A percentile compares a stretch with the other conserved stretches of the same genome.
These are phyloP conservation scores for Trichomonascaceae sp. DNA, from an alignment of 1,139 yeast genomes.

Conservation along the genomic window DNA sequence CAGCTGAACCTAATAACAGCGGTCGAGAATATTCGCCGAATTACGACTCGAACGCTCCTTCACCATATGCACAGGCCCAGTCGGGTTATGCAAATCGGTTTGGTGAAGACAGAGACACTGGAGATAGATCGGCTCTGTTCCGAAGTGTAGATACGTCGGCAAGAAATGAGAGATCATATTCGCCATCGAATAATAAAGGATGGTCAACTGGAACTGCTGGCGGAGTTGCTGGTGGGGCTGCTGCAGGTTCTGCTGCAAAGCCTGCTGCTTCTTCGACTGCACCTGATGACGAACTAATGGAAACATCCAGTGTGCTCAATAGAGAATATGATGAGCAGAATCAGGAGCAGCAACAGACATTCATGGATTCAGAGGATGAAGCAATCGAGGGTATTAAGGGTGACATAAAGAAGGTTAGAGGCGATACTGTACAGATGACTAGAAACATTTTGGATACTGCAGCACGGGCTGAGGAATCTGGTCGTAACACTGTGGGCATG, in stretches of 20 bases:
- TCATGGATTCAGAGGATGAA: conserved; percentile 53
- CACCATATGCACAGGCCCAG: conserved; percentile 27
- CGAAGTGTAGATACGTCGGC: conserved; percentile 19
- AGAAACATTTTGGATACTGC: conserved; percentile 84
- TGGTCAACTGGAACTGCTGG: conserved; percentile 1
- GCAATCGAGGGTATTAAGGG: conserved; percentile 86
- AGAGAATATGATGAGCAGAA: conserved; percentile 22
- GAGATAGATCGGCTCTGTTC: conserved; percentile 26
- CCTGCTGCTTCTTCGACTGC: conserved; percentile 4
- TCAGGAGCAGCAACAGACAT: conserved; percentile 45
- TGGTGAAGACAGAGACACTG: conserved; percentile 15
- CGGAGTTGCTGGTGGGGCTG: conserved; percentile 11
- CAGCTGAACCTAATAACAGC: background rate
- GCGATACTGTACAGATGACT: conserved; percentile 79
- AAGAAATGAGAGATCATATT: background rate
- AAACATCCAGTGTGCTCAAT: conserved; percentile 15
- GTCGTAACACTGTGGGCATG: conserved; percentile 84
- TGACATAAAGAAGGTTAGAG: conserved; percentile 78
- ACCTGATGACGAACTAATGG: conserved; percentile 15
- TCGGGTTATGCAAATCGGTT: conserved; percentile 16
- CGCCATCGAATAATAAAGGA: background rate
- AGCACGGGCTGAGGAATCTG: conserved; percentile 86
- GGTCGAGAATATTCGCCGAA: background rate
- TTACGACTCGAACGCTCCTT: background rate
- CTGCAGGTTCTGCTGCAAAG: conserved; percentile 9